Conservation (phyloP, 352 stramenopile genomes). For the Phytophthora nicotianae region DNA sequence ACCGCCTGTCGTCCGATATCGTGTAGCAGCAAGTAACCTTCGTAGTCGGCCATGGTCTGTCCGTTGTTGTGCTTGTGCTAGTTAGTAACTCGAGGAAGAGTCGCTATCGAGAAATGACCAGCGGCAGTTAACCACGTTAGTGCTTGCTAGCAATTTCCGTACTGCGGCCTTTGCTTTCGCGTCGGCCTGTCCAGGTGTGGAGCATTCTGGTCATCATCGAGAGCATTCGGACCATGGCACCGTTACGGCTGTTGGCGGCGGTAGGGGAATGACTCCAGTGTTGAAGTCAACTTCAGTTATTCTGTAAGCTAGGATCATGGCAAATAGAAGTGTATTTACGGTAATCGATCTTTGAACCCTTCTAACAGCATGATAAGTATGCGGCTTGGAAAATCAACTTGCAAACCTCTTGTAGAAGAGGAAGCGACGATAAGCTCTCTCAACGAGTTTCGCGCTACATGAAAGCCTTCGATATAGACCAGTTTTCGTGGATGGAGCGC, state of each 20-base stretch:
- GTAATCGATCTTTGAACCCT: not conserved
- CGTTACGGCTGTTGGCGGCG: slow-evolving; percentile 12
- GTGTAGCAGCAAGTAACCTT: slow-evolving; percentile 81
- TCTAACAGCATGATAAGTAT: slow-evolving; percentile 2
- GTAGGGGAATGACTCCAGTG: slow-evolving; percentile 6
- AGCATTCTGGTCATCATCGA: slow-evolving; percentile 27
- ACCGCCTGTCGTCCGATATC: slow-evolving; percentile 51
- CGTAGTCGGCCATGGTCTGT: slow-evolving; percentile 74
- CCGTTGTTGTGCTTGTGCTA: slow-evolving; percentile 3
- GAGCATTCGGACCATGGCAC: slow-evolving; percentile 1
- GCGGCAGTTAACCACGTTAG: slow-evolving; percentile 10
- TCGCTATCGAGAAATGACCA: slow-evolving; percentile 14
- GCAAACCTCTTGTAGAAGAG: not conserved
- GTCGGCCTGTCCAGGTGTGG: slow-evolving; percentile 12
- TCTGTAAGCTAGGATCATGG: not conserved
- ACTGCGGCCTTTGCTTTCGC: slow-evolving; percentile 19
- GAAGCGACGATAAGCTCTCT: slow-evolving; percentile 2
- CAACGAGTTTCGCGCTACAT: slow-evolving; percentile 5
- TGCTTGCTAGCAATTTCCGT: slow-evolving; percentile 17
- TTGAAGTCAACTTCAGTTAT: slow-evolving; percentile 23
- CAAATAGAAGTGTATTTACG: not conserved
- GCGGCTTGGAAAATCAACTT: not conserved
- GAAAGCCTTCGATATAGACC: slow-evolving; percentile 6
- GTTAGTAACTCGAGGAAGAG: slow-evolving; percentile 8
- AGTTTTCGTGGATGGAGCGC: slow-evolving; percentile 8